These are phyloP conservation scores for Yarrowia osloensis DNA, from an alignment of 805 yeast species.

Conservation along the genomic window DNA sequence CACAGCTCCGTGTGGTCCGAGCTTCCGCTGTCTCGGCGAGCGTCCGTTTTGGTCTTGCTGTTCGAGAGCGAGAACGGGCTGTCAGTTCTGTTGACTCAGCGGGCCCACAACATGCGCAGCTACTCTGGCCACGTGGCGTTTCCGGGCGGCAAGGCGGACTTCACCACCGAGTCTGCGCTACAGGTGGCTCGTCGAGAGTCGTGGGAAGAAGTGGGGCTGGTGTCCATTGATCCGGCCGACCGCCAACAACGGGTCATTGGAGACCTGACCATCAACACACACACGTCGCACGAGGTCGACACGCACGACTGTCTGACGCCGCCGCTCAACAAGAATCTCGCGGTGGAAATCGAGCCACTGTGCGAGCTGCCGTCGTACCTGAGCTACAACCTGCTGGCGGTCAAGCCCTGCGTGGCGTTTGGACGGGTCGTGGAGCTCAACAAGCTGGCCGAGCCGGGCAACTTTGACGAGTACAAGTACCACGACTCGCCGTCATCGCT, in stretches of 20 bases:
- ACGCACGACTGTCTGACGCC: constrained; percentile 25
- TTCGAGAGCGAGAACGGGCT: constrained; percentile 55
- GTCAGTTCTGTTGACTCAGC: constrained; percentile 73
- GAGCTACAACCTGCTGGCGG: constrained; percentile 79
- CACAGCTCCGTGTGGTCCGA: constrained; percentile 49
- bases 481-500: constrained; percentile 34
- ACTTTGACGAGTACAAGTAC: not conserved
- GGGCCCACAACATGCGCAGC: constrained; percentile 66
- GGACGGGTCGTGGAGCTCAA: constrained; percentile 16
- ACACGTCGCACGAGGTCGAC: constrained; percentile 1
- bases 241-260: not conserved
- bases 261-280: constrained; percentile 8
- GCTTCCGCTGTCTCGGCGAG: constrained; percentile 66
- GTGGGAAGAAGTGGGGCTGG: constrained; percentile 80
- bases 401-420: constrained; percentile 62
- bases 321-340: constrained; percentile 4
- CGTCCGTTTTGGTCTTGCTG: constrained; percentile 75
- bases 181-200: constrained; percentile 80
- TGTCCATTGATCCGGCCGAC: constrained; percentile 13
- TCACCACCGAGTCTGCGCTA: constrained; percentile 61
- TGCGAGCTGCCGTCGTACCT: constrained; percentile 73
- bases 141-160: constrained; percentile 93
- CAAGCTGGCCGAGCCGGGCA: constrained; percentile 12
- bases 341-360: constrained; percentile 53
- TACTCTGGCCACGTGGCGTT: constrained; percentile 90